Evolutionary conservation across 2,329 filamentous ascomycete genomes (phyloP), one percentile per base, ranked within the genome.

Genomic region (Incumbomyces delicatus): DNA sequence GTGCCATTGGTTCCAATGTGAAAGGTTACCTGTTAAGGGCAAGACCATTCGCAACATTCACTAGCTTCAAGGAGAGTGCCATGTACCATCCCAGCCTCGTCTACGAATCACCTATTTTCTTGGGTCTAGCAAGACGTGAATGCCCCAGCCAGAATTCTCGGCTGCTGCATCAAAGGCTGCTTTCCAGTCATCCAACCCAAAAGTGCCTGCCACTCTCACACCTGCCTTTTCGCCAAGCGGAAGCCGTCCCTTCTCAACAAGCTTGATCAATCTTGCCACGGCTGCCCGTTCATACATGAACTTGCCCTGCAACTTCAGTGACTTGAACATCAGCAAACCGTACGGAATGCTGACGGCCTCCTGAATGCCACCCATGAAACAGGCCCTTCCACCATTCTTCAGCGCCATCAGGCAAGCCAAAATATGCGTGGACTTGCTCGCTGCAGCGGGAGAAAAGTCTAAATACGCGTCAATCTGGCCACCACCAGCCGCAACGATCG

Each of bases 371-470:
- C 57, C 56, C 55, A 57, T 58, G 40, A 58, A 44, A 18, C 43
- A 49, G 18, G 49, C 50, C n/a, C 48, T 39, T 7, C 57, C 50
- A 2, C 48, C 35, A 16, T 31, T 46, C 13, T 39, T 41, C 1
- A 66, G 60, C 5, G 65, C 60, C 6, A 53, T 38, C 34, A 68
- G 61, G 6, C 65, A 63, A 6, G 54, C 55, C 51, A 63, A 62
- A 13, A 69, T 53, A 44, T 69, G 69, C 2, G 65, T 63, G 1
- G 65, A 64, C 6, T 59, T 58, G 6, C 51, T 53, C 2, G 64
- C 64, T 8, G 52, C 57, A 0, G 63, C 58, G 0, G 73, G 72
- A 1, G 68, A 66, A 22, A 74, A 63, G 52, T 77, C 74, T 43
- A 75, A 59, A 49, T 65, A 68, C 0, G 64, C 70, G 50, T 77